phyloP scores from a whole-genome alignment of 179 eudicot genomes.

The Beta macrorhiza region DNA sequence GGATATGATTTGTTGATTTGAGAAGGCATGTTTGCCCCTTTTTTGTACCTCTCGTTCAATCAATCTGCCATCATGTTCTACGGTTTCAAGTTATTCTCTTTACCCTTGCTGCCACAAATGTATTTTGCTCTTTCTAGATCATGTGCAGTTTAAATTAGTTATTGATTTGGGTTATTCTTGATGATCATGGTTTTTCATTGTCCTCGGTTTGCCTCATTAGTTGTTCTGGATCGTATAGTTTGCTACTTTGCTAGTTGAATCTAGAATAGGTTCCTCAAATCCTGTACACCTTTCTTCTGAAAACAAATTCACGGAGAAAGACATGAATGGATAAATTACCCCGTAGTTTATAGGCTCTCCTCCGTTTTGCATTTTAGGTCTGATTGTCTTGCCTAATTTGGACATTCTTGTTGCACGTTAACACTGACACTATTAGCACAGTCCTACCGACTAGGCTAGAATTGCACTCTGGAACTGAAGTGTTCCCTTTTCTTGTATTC shows the following conservation, averaged over 20 bases:
- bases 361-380: no score
- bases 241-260: neutral
- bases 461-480: no score
- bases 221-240: neutral
- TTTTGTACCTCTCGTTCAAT: constrained; percentile 7
- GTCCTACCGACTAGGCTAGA: no score
- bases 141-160: neutral
- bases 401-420: no score
- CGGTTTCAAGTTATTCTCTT: neutral
- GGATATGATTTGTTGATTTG: constrained; percentile 5
- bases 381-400: no score
- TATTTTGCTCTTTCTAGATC: neutral
- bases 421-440: no score
- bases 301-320: no score
- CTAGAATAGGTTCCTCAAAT: neutral
- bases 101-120: neutral
- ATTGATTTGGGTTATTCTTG: neutral
- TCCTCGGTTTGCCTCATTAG: neutral
- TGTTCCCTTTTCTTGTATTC: no score
- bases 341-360: no score
- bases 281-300: no score
- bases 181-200: neutral
- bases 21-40: neutral
- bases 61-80: no score
- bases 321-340: no score